Percentiles rank a stretch among this genome's conserved stretches.
Evolutionary conservation across 768 basidiomycete genomes (phyloP).

Genomic region (Hygrophorus russula): DNA sequence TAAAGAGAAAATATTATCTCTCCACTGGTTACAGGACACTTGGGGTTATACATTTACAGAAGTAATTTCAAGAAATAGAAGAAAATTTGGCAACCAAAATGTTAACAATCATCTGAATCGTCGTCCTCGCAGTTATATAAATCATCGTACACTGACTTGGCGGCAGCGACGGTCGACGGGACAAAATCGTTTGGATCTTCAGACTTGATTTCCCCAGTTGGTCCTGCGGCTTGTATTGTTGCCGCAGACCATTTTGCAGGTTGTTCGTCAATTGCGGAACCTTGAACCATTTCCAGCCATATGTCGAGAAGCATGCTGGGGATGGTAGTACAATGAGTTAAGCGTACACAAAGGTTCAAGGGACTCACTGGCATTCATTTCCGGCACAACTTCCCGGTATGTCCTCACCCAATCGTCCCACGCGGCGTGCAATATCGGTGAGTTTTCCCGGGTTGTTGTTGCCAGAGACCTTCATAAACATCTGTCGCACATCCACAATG

Average conservation of each 20-base stretch:
- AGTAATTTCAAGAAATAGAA: too few relatives aligned
- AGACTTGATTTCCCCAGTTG: not conserved
- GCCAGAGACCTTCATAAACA: slow-evolving; percentile 29
- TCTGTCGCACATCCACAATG: slow-evolving; percentile 28
- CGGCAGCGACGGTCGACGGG: not conserved
- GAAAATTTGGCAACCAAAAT: too few relatives aligned
- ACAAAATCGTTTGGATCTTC: slow-evolving; percentile 6
- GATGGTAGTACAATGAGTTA: not conserved
- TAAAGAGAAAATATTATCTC: too few relatives aligned
- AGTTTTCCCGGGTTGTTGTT: slow-evolving; percentile 13
- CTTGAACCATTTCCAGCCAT: slow-evolving; percentile 37
- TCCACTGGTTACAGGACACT: too few relatives aligned
- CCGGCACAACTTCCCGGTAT: slow-evolving; percentile 33
- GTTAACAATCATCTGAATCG: not conserved
- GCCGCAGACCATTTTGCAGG: slow-evolving; percentile 7
- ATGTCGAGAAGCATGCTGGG: slow-evolving; percentile 29
- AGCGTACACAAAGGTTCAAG: not conserved
- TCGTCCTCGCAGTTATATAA: not conserved
- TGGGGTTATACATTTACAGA: too few relatives aligned
- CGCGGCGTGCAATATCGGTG: slow-evolving; percentile 20
- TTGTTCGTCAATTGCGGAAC: slow-evolving; percentile 35
- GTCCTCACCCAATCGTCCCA: slow-evolving; percentile 20
- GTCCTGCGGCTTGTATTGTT: not conserved
- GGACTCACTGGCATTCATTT: slow-evolving; percentile 38
- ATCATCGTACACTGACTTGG: not conserved